These are phyloP conservation scores for Aspergillus sp. DNA, from an alignment of 2,329 filamentous ascomycete genomes.

Conservation along the genomic window DNA sequence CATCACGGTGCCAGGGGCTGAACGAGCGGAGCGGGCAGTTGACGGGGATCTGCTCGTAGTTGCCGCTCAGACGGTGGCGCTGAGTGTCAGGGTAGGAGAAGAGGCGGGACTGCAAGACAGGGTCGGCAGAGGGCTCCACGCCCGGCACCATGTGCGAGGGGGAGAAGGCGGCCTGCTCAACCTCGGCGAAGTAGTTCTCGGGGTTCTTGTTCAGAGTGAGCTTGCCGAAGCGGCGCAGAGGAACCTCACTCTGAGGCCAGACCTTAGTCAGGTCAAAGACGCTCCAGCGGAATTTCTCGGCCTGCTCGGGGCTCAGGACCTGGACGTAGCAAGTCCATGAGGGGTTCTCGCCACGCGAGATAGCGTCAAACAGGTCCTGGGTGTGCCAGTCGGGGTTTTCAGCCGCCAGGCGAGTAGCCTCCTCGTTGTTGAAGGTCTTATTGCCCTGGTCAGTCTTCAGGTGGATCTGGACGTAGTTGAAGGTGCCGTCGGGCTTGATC, in stretches of 20 bases:
- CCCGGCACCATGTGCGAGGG: constrained; percentile 68
- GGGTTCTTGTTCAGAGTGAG: constrained; percentile 67
- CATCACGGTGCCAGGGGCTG: constrained; percentile 72
- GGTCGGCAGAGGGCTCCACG: constrained; percentile 69
- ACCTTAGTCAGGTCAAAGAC: constrained; percentile 71
- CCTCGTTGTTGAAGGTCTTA: constrained; percentile 61
- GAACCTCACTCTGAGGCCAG: constrained; percentile 66
- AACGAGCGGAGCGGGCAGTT: constrained; percentile 57
- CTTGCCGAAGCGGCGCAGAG: constrained; percentile 62
- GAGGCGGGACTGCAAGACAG: constrained; percentile 68
- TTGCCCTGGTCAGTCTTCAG: constrained; percentile 64
- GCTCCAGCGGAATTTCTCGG: constrained; percentile 63
- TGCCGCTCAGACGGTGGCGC: constrained; percentile 63
- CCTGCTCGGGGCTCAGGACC: constrained; percentile 62
- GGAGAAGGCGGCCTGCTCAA: constrained; percentile 71
- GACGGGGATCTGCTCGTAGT: constrained; percentile 66
- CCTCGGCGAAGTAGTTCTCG: constrained; percentile 69
- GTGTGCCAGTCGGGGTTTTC: constrained; percentile 65
- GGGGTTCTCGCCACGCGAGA: constrained; percentile 62
- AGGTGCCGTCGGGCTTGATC: constrained; percentile 65
- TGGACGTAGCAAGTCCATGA: constrained; percentile 68
- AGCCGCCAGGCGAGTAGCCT: constrained; percentile 56
- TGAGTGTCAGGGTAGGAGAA: constrained; percentile 73
- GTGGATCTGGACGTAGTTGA: constrained; percentile 68
- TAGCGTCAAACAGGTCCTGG: constrained; percentile 66